A percentile compares a stretch with the other conserved stretches of the same genome.
phyloP scores from a whole-genome alignment of 345 rosid species.

The Aquilaria sinensis region DNA sequence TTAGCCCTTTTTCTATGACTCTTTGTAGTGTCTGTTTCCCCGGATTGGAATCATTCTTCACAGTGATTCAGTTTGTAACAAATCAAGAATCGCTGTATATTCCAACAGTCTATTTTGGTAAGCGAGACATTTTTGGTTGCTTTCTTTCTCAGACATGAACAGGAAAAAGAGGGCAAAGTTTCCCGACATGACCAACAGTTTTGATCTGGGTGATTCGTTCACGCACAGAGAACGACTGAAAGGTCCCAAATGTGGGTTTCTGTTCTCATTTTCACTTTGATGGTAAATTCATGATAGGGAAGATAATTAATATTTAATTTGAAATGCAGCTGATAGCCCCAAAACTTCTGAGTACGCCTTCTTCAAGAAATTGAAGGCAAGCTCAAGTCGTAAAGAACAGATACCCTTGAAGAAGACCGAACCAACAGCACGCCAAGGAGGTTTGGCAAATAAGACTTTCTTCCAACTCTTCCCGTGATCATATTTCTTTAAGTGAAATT shows the following conservation, averaged over 20 bases:
- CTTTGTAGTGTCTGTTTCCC: no score
- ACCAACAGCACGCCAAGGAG: conserved; percentile 17
- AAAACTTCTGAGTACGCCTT: conserved; percentile 77
- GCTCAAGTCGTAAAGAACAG: conserved; percentile 10
- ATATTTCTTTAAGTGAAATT: conserved; percentile 1
- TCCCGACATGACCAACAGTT: conserved; percentile 18
- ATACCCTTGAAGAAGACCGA: conserved; percentile 13
- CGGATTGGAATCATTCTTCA: no score
- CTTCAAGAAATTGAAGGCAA: conserved; percentile 58
- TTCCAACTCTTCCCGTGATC: background rate
- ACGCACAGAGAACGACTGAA: conserved; percentile 1
- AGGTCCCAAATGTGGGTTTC: conserved; percentile 18
- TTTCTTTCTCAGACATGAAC: conserved; percentile 20
- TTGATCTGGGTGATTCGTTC: conserved; percentile 4
- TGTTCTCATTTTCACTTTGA: background rate
- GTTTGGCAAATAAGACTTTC: conserved; percentile 14
- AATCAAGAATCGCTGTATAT: no score
- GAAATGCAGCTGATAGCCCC: conserved; percentile 44
- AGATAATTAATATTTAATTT: background rate
- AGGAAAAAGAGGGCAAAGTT: conserved; percentile 31
- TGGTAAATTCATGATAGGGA: background rate
- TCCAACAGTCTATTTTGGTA: no score
- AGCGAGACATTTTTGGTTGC: no score
- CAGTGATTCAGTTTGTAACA: no score
- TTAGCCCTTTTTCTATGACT: no score